Base-by-base conservation (phyloP, 2,329 filamentous ascomycete genomes). In the Fusarium continuum region DNA sequence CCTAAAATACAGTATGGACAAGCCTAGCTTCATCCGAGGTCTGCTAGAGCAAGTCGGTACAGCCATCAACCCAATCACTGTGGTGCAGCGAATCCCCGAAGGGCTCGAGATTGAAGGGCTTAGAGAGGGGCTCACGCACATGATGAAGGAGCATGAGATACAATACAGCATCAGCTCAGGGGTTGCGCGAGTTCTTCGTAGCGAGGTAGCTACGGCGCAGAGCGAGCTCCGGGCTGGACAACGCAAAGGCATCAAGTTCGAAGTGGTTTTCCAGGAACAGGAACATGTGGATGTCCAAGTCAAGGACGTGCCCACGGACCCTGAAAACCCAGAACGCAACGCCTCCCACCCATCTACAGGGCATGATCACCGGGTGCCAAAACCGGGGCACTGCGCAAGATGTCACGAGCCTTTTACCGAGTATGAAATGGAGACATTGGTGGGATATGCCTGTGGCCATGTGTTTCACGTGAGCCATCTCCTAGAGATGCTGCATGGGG, bases 1-100 rank as follows among this genome's bases (percentile, higher is more conserved):
- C 8, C 85, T 99, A 6, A 88, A 94, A 68, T 98, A 98, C 76
- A 94, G 91, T 59, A 98, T 99, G 95, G 93, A 97, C 78, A 97
- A 97, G 73, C 95, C 95, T 1, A 87, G 87, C 34, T 99, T 99
- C 78, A 98, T 99, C 67, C 89, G 92, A 11, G 93, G 91, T 0
- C 81, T 99, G 4, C 85, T 99, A 0, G 92, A 97, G 71, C 92
- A 98, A 78, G 94, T 97, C 2, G 95, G 95, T 29, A 98, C 93
- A 1, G 88, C 92, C 2, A 95, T 99, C 71, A 89, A 98, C 71
- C 95, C 95, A 0, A 94, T 98, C 61, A 91, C 90, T 14, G 85
- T 99, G 4, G 92, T 99, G 6, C 85, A 91, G 13, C 87, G 93
- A 6, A 99, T 99, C 23, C 95, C 95, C 0, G 92, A 96, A 72